These are phyloP conservation scores for Magnusiomyces tetraspermus DNA, from an alignment of 1,139 yeast species.

Conservation along the genomic window DNA sequence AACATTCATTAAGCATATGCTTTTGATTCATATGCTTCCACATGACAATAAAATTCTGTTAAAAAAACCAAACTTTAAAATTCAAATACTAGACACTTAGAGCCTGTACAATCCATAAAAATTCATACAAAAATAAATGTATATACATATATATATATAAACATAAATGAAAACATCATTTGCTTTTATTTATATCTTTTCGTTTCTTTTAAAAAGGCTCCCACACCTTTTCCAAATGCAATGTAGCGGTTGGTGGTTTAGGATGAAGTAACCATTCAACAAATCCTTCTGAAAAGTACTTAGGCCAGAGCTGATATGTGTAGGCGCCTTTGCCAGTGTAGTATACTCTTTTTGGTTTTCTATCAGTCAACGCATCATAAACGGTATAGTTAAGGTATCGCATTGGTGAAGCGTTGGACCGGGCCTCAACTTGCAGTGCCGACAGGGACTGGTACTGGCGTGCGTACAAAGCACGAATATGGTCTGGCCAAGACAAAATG, in stretches of 20 bases:
- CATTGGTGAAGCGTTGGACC: conserved; percentile 29
- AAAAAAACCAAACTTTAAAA: no score
- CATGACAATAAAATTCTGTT: no score
- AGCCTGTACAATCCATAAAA: no score
- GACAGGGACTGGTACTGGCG: conserved; percentile 28
- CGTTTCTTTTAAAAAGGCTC: conserved; percentile 8
- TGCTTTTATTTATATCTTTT: no score
- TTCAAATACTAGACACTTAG: no score
- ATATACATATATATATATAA: no score
- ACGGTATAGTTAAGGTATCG: conserved; percentile 30
- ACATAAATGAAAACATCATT: no score
- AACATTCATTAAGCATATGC: no score
- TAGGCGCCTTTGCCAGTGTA: conserved; percentile 35
- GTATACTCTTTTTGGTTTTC: conserved; percentile 29
- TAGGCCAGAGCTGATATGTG: conserved; percentile 29
- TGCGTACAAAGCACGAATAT: conserved; percentile 32
- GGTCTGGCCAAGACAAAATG: conserved; percentile 35
- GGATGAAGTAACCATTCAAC: conserved; percentile 31
- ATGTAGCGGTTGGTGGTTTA: conserved; percentile 14
- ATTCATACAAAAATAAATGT: no score
- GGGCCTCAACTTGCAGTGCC: conserved; percentile 26
- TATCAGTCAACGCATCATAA: conserved; percentile 29
- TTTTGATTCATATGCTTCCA: no score
- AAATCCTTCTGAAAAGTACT: conserved; percentile 29
- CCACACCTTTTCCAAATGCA: conserved; percentile 12